Conservation (phyloP, 208 protist genomes). For the Giardia duodenalis region DNA sequence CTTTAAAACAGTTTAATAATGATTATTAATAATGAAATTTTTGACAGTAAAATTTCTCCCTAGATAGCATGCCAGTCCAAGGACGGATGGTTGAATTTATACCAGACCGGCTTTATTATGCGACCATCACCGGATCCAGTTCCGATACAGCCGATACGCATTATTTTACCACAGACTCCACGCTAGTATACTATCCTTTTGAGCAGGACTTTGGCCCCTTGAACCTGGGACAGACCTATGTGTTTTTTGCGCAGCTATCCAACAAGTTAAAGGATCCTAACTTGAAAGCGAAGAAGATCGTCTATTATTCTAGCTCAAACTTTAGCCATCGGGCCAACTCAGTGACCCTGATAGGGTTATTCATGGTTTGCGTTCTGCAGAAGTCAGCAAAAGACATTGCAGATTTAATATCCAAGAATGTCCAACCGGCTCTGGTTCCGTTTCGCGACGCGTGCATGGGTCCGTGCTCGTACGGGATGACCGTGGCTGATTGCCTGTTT, state of each 20-base stretch:
- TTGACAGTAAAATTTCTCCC: too few relatives aligned
- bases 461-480: conserved; percentile 49
- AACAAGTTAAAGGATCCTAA: conserved; percentile 27
- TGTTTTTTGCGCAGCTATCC: background rate
- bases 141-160: background rate
- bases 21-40: too few relatives aligned
- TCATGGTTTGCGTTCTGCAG: conserved; percentile 42
- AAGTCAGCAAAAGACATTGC: conserved; percentile 53
- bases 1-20: too few relatives aligned
- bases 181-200: conserved; percentile 20
- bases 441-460: conserved; percentile 74
- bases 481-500: conserved; percentile 57
- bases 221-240: background rate
- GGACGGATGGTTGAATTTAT: background rate
- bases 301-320: conserved; percentile 28
- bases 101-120: conserved; percentile 28
- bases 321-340: conserved; percentile 30
- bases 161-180: conserved; percentile 24
- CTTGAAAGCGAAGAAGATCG: conserved; percentile 20
- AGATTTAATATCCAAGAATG: conserved; percentile 47
- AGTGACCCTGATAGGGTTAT: conserved; percentile 26
- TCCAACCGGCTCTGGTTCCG: conserved; percentile 62
- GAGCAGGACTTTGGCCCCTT: conserved; percentile 33
- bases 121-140: background rate
- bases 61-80: background rate